These are phyloP conservation scores for Yamadazyma insecticola DNA, from an alignment of 805 yeast species.

Conservation along the genomic window DNA sequence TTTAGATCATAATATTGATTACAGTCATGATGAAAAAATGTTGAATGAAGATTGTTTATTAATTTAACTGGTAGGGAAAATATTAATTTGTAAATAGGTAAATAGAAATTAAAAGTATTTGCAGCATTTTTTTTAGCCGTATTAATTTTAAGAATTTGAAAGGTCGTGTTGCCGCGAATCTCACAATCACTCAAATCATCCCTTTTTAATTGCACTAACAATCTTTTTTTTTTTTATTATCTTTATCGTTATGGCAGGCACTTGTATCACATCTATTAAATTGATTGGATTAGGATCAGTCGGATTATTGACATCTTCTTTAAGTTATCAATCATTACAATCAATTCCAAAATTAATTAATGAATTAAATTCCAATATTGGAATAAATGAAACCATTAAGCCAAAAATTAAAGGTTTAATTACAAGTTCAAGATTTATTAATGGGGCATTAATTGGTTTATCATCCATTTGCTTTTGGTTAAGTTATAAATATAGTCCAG, in stretches of 20 bases:
- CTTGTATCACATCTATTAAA: conserved; percentile 46
- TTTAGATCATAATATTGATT: conserved; percentile 17
- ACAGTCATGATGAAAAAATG: conserved; percentile 20
- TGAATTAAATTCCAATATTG: conserved; percentile 11
- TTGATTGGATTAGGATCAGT: conserved; percentile 61
- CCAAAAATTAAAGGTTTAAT: conserved; percentile 19
- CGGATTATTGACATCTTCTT: conserved; percentile 58
- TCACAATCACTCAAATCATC: conserved; percentile 8
- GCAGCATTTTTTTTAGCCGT: too few species aligned
- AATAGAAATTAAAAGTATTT: too few species aligned
- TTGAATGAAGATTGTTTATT: conserved; percentile 27
- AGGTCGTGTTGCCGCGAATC: too few species aligned
- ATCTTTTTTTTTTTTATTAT: not conserved
- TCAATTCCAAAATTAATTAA: conserved; percentile 25
- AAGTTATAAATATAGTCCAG: conserved; percentile 56
- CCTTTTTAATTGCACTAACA: conserved; percentile 3
- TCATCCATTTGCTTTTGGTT: conserved; percentile 48
- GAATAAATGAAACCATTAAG: conserved; percentile 18
- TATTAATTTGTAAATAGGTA: too few species aligned
- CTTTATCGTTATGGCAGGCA: conserved; percentile 16
- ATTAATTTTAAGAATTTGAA: too few species aligned
- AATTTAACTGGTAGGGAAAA: conserved; percentile 5
- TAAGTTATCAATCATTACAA: conserved; percentile 36
- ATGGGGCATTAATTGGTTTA: conserved; percentile 39
- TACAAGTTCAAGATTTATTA: conserved; percentile 17